phyloP scores from a whole-genome alignment of 2,329 filamentous ascomycete genomes.

The Apiospora marii region DNA sequence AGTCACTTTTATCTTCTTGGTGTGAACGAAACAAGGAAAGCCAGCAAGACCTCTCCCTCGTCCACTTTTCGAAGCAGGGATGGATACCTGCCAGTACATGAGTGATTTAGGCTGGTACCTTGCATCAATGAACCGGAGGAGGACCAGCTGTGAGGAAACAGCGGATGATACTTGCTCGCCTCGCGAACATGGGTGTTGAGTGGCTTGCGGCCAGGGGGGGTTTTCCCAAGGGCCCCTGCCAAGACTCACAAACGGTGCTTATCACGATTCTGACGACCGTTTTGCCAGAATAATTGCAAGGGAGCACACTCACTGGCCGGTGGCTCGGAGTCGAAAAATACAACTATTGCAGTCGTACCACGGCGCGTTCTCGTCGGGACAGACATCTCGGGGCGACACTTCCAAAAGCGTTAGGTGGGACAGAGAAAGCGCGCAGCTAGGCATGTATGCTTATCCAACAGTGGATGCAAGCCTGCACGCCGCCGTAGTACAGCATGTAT shows the following conservation, averaged over 20 bases:
- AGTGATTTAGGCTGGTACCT: conserved; percentile 21
- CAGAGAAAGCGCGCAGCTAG: background rate
- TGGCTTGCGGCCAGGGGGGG: background rate
- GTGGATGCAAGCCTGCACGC: background rate
- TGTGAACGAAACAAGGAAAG: conserved; percentile 14
- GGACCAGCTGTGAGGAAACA: conserved; percentile 13
- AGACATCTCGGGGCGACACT: background rate
- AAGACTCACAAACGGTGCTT: conserved; percentile 11
- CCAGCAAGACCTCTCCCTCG: background rate
- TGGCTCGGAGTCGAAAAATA: background rate
- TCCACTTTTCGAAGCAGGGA: conserved; percentile 7
- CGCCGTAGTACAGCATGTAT: background rate
- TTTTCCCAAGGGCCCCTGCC: background rate
- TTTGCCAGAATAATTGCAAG: background rate
- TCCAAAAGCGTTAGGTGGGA: conserved; percentile 13
- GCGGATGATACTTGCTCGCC: background rate
- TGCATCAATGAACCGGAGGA: conserved; percentile 5
- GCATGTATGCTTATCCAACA: background rate
- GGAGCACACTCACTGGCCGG: background rate
- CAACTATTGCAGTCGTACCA: background rate
- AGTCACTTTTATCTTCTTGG: background rate
- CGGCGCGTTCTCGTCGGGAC: background rate
- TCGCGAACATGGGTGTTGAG: conserved; percentile 9
- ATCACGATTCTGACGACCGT: background rate
- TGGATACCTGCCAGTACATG: conserved; percentile 10